Conservation (phyloP, 192 early-diverging fungal species). For the Linnemannia exigua region DNA sequence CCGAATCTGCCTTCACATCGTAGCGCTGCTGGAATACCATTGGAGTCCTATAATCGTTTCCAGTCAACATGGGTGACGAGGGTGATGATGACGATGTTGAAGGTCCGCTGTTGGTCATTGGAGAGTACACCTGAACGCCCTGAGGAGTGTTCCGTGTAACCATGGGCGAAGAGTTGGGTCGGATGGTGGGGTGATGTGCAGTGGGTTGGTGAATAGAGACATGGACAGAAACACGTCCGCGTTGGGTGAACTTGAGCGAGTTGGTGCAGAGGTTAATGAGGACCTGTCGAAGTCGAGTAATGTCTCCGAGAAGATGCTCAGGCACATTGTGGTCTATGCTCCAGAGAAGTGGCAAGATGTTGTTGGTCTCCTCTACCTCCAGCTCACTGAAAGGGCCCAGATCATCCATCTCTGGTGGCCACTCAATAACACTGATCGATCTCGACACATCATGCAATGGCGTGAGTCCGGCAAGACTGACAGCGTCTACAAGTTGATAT, state of each 20-base stretch:
- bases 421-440: slow-evolving; percentile 52
- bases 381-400: slow-evolving; percentile 35
- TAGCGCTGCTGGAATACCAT: slow-evolving; percentile 57
- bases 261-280: slow-evolving; percentile 69
- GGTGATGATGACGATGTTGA: slow-evolving; percentile 14
- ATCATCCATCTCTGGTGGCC: slow-evolving; percentile 55
- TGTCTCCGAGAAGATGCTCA: slow-evolving; percentile 67
- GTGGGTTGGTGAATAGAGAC: slow-evolving; percentile 42
- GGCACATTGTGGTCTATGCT: slow-evolving; percentile 65
- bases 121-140: neutral
- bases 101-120: neutral
- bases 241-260: slow-evolving; percentile 63
- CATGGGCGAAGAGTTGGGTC: slow-evolving; percentile 21
- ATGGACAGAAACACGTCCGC: slow-evolving; percentile 43
- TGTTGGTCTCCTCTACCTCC: slow-evolving; percentile 51
- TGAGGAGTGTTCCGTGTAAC: slow-evolving; percentile 22
- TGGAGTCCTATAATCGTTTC: slow-evolving; percentile 30
- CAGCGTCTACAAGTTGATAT: slow-evolving; percentile 29
- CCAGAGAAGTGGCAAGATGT: slow-evolving; percentile 63
- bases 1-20: slow-evolving; percentile 35
- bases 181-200: slow-evolving; percentile 33
- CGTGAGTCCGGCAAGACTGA: slow-evolving; percentile 50
- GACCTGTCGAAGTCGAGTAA: slow-evolving; percentile 65
- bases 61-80: slow-evolving; percentile 44
- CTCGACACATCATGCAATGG: slow-evolving; percentile 52